Conservation (phyloP, 2,329 filamentous ascomycete species). For the Phymatotrichopsis omnivora region DNA sequence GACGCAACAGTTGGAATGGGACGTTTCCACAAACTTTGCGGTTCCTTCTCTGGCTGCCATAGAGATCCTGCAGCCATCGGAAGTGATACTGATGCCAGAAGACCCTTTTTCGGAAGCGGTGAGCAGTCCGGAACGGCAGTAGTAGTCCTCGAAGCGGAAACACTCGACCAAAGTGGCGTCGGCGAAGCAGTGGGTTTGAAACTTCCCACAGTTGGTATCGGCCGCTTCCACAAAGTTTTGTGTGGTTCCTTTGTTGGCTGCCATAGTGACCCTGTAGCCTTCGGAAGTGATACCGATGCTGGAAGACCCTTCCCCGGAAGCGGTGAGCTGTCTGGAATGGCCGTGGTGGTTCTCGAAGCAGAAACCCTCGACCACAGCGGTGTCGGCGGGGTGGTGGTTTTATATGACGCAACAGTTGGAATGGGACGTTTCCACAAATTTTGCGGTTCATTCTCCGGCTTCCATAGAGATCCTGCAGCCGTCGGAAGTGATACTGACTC, state of each 20-base stretch:
- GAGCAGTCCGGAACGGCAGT: constrained; percentile 8
- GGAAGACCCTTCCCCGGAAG: constrained; percentile 9
- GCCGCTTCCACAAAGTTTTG: constrained; percentile 12
- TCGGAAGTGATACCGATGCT: constrained; percentile 12
- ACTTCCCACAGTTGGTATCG: constrained; percentile 5
- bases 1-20: constrained; percentile 5
- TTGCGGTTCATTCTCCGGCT: constrained; percentile 4
- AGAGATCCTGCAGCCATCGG: constrained; percentile 16
- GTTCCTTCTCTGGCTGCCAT: constrained; percentile 17
- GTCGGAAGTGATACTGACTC: constrained; percentile 11
- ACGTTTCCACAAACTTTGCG: constrained; percentile 16
- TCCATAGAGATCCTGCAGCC: constrained; percentile 16
- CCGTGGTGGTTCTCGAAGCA: constrained; percentile 20
- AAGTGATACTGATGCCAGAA: too few species aligned
- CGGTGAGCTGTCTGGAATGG: constrained; percentile 14
- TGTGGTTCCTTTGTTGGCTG: constrained; percentile 3
- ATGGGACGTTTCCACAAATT: constrained; percentile 16
- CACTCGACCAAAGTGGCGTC: constrained; percentile 14
- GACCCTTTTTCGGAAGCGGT: constrained; percentile 13
- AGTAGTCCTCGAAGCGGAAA: constrained; percentile 17
- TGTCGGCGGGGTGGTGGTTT: constrained; percentile 1
- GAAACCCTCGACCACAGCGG: constrained; percentile 23
- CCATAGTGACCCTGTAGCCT: constrained; percentile 21
- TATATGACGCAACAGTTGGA: constrained; percentile 4
- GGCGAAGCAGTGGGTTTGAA: not conserved